phyloP scores from a whole-genome alignment of 2,329 filamentous ascomycete species.

The Fusarium avenaceum region DNA sequence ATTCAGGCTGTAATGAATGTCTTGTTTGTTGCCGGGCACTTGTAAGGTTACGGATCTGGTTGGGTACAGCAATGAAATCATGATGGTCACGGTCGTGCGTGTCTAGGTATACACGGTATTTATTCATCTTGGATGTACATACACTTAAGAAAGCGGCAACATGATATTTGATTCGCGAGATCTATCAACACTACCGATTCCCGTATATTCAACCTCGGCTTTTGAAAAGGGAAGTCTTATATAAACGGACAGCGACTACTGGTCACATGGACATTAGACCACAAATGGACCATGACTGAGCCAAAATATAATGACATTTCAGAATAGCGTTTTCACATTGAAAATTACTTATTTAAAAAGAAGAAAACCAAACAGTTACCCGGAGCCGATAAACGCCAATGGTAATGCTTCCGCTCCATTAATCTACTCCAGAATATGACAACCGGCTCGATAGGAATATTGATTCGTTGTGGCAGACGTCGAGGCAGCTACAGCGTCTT shows the following conservation, averaged over 20 bases:
- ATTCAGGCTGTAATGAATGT: slow-evolving; percentile 2
- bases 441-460: neutral
- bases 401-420: slow-evolving; percentile 30
- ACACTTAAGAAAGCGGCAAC: neutral
- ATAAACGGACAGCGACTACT: neutral
- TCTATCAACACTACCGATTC: neutral
- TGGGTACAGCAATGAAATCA: slow-evolving; percentile 30
- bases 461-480: neutral
- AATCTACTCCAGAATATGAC: neutral
- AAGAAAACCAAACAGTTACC: slow-evolving; percentile 1
- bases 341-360: neutral
- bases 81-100: slow-evolving; percentile 18
- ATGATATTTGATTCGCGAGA: neutral
- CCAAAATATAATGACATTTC: slow-evolving; percentile 22
- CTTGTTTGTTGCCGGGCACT: slow-evolving; percentile 6
- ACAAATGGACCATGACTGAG: neutral
- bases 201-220: neutral
- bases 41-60: slow-evolving; percentile 1
- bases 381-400: slow-evolving; percentile 31
- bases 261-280: neutral
- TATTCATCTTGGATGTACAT: slow-evolving; percentile 5
- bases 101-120: slow-evolving; percentile 4
- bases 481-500: slow-evolving; percentile 1
- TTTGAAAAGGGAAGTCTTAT: neutral
- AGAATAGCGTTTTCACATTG: slow-evolving; percentile 13